Base-by-base conservation (phyloP, 306 rosid species). In the Vachellia collinsii region DNA sequence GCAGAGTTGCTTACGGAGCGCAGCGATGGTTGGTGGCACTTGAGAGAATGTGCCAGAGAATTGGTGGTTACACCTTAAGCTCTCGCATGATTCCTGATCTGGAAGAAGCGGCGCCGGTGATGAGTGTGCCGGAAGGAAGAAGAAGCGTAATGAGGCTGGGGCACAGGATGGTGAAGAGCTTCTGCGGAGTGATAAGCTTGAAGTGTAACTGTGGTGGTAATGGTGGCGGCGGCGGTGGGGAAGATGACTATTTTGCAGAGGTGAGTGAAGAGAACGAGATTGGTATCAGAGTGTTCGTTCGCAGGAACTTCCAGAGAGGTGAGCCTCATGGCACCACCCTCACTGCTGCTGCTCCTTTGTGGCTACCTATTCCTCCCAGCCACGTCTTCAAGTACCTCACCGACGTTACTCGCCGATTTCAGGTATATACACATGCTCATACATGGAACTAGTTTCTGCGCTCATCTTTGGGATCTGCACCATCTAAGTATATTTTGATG, bases 11-110 rank as follows among this genome's bases (percentile, higher is more conserved):
- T 5, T 94, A 82, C 66, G 98, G 97, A 69, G 98, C 98, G 8
- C 85, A 87, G 23, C 77, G 90, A 69, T 92, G 97, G 97, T 44
- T 90, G 19, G 50, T 61, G 80, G 86, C 92, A 37, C 92, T 94
- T 20, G 80, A 90, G 74, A 88, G 97, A 75, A 91, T 86, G 85
- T 85, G 90, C 11, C 88, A 87, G 64, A 88, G 97, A 90, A 75
- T 78, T 47, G 11, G 76, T 37, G 56, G 34, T 1, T 29, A 34
- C 80, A 82, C 56, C 34, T 19, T 17, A 14, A 48, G 36, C 47
- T 69, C 73, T 8, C 83, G 8, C 12, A 44, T 80, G 64, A 72
- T 86, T 37, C 1, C 3, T 62, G 17, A 72, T 29, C 34, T 29
- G 59, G 90, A 83, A 17, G n/a, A 47, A 7, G 19, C 23, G 0